These are phyloP conservation scores for Pseudogymnoascus sp. DNA, from an alignment of 2,329 filamentous ascomycete genomes.

Conservation along the genomic window DNA sequence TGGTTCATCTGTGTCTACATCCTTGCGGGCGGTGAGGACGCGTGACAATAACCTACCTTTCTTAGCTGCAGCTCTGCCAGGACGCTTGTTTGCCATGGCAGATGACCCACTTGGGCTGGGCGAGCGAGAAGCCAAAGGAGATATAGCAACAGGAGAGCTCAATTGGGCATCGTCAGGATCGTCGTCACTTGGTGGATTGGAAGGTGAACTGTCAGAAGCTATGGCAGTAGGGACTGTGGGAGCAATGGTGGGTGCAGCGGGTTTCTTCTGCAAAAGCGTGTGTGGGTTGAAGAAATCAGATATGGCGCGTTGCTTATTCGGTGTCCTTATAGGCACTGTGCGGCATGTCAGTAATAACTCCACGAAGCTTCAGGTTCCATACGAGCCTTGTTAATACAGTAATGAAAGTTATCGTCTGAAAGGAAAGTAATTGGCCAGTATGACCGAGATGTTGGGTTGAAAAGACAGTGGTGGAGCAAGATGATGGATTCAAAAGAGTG, in stretches of 20 bases:
- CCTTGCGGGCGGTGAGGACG: neutral
- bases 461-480: neutral
- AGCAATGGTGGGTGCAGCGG: neutral
- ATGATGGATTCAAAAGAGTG: neutral
- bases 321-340: neutral
- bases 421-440: neutral
- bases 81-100: neutral
- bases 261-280: neutral
- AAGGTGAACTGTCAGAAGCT: neutral
- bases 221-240: neutral
- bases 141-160: neutral
- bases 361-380: neutral
- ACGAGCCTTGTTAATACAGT: neutral
- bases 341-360: neutral
- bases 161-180: neutral
- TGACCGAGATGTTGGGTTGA: neutral
- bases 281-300: neutral
- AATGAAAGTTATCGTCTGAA: neutral
- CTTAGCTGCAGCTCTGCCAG: neutral
- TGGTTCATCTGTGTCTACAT: neutral
- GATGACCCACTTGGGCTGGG: slow-evolving; percentile 4
- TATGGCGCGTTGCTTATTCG: neutral
- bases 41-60: slow-evolving; percentile 4
- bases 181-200: neutral
- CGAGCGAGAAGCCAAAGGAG: neutral